A percentile compares a stretch with the other conserved stretches of the same genome.
Evolutionary conservation across 179 eudicot species (phyloP).

Genomic region (Beta macrorhiza): DNA sequence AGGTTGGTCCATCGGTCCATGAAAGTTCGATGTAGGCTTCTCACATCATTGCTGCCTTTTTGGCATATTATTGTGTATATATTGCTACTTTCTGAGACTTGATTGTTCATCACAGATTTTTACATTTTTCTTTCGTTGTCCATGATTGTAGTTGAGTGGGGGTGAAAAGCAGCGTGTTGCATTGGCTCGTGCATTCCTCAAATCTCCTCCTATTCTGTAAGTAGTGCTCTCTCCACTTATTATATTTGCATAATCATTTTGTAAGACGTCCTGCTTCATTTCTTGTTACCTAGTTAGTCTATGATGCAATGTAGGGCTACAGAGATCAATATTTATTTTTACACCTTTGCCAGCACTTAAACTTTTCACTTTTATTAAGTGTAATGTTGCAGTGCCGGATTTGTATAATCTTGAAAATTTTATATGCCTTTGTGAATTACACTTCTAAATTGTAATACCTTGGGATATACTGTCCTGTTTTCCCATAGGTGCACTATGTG

Average conservation of each 20-base stretch:
- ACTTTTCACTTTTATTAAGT: neutral
- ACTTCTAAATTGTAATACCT: neutral
- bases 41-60: neutral
- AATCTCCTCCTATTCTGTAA: constrained; percentile 86
- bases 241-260: no score
- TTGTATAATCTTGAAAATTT: neutral
- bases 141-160: constrained; percentile 74
- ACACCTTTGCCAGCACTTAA: neutral
- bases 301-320: neutral
- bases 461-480: neutral
- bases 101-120: neutral
- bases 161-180: constrained; percentile 98
- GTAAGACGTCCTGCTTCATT: neutral
- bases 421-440: neutral
- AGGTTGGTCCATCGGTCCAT: neutral
- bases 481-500: neutral
- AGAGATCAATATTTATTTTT: neutral
- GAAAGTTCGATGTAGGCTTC: neutral
- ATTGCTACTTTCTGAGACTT: neutral
- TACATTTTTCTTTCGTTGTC: constrained; percentile 8
- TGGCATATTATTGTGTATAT: neutral
- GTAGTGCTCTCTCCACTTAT: neutral
- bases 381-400: neutral
- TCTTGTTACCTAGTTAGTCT: neutral
- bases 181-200: constrained; percentile 91